phyloP scores from a whole-genome alignment of 1,284 basidiomycete genomes.

The Ustilago cynodontis region DNA sequence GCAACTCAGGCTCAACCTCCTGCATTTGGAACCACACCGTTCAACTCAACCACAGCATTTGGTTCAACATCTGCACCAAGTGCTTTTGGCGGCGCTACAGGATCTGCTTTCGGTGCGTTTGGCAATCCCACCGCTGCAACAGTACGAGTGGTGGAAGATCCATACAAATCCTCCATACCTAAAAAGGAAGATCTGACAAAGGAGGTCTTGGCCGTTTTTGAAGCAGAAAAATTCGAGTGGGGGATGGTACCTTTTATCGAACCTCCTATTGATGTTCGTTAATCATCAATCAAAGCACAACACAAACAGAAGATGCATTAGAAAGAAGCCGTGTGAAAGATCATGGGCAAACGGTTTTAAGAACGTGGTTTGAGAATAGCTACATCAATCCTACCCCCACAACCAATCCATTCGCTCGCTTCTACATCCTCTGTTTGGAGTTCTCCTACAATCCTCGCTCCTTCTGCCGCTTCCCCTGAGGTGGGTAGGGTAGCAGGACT shows the following conservation, averaged over 20 bases:
- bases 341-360: not conserved
- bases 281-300: not conserved
- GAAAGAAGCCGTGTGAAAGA: not conserved
- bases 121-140: too few species aligned
- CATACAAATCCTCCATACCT: constrained; percentile 25
- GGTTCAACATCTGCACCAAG: constrained; percentile 8
- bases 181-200: constrained; percentile 31
- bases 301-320: not conserved
- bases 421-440: constrained; percentile 1
- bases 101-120: constrained; percentile 2
- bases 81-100: constrained; percentile 16
- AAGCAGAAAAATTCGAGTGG: constrained; percentile 35
- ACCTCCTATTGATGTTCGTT: constrained; percentile 50
- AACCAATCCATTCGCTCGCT: constrained; percentile 40
- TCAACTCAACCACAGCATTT: constrained; percentile 13
- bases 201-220: constrained; percentile 26
- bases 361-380: constrained; percentile 25
- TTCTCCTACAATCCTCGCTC: constrained; percentile 21
- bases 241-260: constrained; percentile 40
- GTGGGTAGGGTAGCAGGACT: constrained; percentile 26
- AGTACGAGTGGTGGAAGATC: constrained; percentile 15
- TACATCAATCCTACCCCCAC: constrained; percentile 46
- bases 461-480: not conserved
- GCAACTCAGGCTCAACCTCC: not conserved
- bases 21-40: constrained; percentile 16